Conservation (phyloP, 306 rosid species). For the Fagus sylvatica region DNA sequence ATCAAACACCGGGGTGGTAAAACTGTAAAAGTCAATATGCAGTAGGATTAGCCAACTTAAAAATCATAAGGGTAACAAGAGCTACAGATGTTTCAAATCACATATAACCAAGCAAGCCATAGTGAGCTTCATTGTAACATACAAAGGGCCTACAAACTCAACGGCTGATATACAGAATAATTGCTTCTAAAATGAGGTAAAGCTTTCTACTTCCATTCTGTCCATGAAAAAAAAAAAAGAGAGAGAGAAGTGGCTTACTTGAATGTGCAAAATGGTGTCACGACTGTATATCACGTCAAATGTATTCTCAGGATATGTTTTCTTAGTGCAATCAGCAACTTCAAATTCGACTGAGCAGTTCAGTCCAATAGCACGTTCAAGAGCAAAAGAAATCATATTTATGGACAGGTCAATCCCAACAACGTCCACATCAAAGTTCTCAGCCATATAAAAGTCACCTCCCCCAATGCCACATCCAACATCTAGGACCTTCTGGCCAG, state of each 20-base stretch:
- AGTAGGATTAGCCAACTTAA: slow-evolving; percentile 1
- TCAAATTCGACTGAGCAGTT: slow-evolving; percentile 78
- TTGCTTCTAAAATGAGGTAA: not conserved
- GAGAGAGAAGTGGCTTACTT: slow-evolving; percentile 45
- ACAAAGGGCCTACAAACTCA: not conserved
- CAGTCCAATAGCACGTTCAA: slow-evolving; percentile 83
- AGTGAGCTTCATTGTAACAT: not conserved
- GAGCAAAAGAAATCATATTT: slow-evolving; percentile 89
- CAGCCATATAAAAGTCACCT: slow-evolving; percentile 94
- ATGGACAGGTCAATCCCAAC: slow-evolving; percentile 90
- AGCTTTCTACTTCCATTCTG: not conserved
- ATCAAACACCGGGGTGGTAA: too few relatives aligned
- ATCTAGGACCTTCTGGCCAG: slow-evolving; percentile 85
- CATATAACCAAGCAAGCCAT: not conserved
- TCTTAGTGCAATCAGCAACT: slow-evolving; percentile 85
- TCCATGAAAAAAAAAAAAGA: not conserved
- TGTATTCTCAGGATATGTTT: slow-evolving; percentile 59
- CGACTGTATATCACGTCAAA: slow-evolving; percentile 88
- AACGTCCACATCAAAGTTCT: slow-evolving; percentile 74
- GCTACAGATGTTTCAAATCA: not conserved
- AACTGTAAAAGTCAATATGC: not conserved
- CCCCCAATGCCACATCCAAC: slow-evolving; percentile 99
- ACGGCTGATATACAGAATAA: not conserved
- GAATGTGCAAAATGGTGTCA: slow-evolving; percentile 82
- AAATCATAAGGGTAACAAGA: not conserved